Conservation (phyloP, 257 asterid species). For the Thymus quinquecostatus region DNA sequence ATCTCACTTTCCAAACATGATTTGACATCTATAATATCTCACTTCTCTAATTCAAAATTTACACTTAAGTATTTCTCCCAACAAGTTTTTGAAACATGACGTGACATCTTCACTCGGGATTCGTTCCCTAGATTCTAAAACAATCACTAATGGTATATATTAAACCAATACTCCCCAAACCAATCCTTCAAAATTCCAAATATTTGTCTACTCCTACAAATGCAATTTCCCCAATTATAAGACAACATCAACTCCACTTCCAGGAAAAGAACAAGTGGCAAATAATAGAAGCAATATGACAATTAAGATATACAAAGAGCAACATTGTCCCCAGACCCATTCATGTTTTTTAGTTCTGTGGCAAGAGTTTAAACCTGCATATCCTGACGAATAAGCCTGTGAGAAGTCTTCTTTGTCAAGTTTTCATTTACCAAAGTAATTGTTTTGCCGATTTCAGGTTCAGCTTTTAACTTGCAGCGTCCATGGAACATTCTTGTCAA, state of each 20-base stretch:
- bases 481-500: constrained; percentile 54
- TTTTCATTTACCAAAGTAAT: constrained; percentile 54
- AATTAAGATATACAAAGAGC: constrained; percentile 19
- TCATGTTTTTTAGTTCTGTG: constrained; percentile 1
- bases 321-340: constrained; percentile 18
- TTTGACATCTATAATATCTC: neutral
- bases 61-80: constrained; percentile 1
- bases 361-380: constrained; percentile 62
- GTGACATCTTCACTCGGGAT: neutral
- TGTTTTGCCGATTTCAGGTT: constrained; percentile 50
- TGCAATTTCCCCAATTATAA: constrained; percentile 9
- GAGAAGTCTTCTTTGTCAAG: constrained; percentile 52
- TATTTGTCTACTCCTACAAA: neutral
- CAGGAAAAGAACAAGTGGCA: constrained; percentile 4
- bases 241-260: constrained; percentile 23
- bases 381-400: constrained; percentile 55
- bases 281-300: constrained; percentile 8
- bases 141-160: neutral
- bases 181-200: neutral
- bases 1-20: constrained; percentile 9
- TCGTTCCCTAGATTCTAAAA: neutral
- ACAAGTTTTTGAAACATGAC: neutral
- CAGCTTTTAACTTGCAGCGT: constrained; percentile 60
- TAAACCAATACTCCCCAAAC: neutral
- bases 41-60: neutral